These are phyloP conservation scores for Chlorella sp. DNA, from an alignment of 139 green algal genomes.

Conservation along the genomic window DNA sequence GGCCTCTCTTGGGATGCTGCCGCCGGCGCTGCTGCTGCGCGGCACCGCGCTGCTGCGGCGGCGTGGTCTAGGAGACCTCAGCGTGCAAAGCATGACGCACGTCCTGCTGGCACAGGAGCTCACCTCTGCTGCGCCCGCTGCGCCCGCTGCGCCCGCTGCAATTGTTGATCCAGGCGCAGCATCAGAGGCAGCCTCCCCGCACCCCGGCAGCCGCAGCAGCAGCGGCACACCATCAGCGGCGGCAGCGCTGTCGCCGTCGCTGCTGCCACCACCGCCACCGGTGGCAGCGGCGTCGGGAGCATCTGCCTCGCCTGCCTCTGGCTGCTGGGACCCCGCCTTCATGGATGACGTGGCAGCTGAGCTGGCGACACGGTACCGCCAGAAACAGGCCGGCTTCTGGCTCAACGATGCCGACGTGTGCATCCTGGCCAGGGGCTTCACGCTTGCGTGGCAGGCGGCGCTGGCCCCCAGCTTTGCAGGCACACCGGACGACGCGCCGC, in stretches of 20 bases:
- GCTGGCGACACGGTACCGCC: background rate
- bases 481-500: background rate
- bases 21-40: background rate
- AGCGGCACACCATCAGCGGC: background rate
- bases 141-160: background rate
- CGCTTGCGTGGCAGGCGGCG: slow-evolving; percentile 1
- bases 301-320: background rate
- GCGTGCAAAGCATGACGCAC: slow-evolving; percentile 20
- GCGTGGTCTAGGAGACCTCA: background rate
- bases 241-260: background rate
- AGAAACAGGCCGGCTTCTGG: background rate
- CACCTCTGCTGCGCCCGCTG: background rate
- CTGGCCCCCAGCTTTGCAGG: background rate
- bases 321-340: slow-evolving; percentile 10
- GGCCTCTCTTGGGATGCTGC: background rate
- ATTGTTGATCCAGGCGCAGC: background rate
- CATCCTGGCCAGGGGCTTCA: background rate
- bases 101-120: slow-evolving; percentile 9
- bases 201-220: background rate
- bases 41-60: background rate
- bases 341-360: slow-evolving; percentile 17
- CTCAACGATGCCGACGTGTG: background rate
- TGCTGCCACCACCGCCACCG: background rate
- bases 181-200: background rate
- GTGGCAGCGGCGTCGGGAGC: background rate